Percentiles rank a stretch among this genome's conserved stretches.
Evolutionary conservation across 1,284 basidiomycete species (phyloP).

Genomic region (Tranzscheliella williamsii): DNA sequence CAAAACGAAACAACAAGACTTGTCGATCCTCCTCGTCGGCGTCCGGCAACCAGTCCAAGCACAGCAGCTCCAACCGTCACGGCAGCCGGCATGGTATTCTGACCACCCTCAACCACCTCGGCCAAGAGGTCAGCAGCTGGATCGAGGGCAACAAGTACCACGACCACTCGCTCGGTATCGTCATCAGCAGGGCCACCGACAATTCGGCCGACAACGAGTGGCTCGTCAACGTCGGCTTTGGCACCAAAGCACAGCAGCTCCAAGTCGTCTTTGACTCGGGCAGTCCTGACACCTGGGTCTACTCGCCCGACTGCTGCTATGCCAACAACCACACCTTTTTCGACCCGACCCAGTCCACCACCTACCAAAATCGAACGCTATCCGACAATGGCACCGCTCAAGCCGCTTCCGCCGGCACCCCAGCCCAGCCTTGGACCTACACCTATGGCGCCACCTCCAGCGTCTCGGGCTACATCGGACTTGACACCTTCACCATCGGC

Average conservation of each 20-base stretch:
- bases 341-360: conserved; percentile 26
- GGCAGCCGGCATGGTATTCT: neutral
- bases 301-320: conserved; percentile 48
- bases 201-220: conserved; percentile 47
- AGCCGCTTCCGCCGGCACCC: conserved; percentile 12
- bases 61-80: conserved; percentile 1
- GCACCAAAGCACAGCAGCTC: conserved; percentile 27
- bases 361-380: conserved; percentile 43
- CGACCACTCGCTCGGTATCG: conserved; percentile 35
- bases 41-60: neutral
- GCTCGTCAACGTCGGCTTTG: conserved; percentile 46
- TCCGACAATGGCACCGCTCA: conserved; percentile 7
- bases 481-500: conserved; percentile 41
- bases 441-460: conserved; percentile 33
- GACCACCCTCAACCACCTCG: conserved; percentile 10
- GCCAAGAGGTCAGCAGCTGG: conserved; percentile 20
- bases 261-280: conserved; percentile 48
- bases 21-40: conserved; percentile 1
- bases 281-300: conserved; percentile 44
- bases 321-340: conserved; percentile 41
- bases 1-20: conserved; percentile 12
- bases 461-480: conserved; percentile 39
- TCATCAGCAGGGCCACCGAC: conserved; percentile 42
- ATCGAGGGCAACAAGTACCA: conserved; percentile 23
- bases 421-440: conserved; percentile 33